These are phyloP conservation scores for Elsinoe necatrix DNA, from an alignment of 2,329 filamentous ascomycete genomes.

Conservation along the genomic window DNA sequence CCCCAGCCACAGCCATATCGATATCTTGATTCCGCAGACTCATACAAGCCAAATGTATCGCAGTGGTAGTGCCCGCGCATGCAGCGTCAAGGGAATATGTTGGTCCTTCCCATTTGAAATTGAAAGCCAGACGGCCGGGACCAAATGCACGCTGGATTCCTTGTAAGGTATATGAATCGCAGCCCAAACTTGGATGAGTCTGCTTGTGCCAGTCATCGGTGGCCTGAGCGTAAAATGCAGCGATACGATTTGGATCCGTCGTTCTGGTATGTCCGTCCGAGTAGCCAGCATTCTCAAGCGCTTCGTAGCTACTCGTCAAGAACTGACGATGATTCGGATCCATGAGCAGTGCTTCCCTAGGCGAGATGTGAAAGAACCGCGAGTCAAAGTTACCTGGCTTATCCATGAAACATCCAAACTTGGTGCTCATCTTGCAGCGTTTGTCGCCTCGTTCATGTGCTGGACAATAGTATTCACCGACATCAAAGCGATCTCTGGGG, in stretches of 20 bases:
- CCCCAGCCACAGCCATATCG: constrained; percentile 26
- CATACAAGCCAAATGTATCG: constrained; percentile 21
- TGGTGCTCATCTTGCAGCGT: constrained; percentile 68
- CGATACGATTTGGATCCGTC: constrained; percentile 56
- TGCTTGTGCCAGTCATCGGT: constrained; percentile 38
- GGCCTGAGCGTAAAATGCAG: constrained; percentile 66
- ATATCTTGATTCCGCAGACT: constrained; percentile 25
- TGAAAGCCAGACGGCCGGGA: constrained; percentile 23
- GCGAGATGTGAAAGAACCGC: constrained; percentile 83
- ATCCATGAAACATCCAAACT: constrained; percentile 67
- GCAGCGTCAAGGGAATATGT: constrained; percentile 25
- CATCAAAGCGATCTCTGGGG: constrained; percentile 65
- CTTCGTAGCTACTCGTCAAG: constrained; percentile 69
- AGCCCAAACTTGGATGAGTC: too few relatives aligned
- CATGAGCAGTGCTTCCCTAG: constrained; percentile 70
- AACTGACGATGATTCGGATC: constrained; percentile 75
- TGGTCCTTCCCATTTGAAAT: constrained; percentile 24
- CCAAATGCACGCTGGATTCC: constrained; percentile 24
- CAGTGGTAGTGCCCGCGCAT: constrained; percentile 24
- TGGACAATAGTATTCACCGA: constrained; percentile 60
- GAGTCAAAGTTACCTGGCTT: constrained; percentile 70
- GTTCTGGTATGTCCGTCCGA: constrained; percentile 63
- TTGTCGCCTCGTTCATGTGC: constrained; percentile 63
- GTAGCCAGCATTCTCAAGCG: constrained; percentile 72
- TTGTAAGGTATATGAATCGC: too few relatives aligned